A percentile compares a stretch with the other conserved stretches of the same genome.
phyloP scores from a whole-genome alignment of 495 filamentous ascomycete species.

The Talaromyces proteolyticus region DNA sequence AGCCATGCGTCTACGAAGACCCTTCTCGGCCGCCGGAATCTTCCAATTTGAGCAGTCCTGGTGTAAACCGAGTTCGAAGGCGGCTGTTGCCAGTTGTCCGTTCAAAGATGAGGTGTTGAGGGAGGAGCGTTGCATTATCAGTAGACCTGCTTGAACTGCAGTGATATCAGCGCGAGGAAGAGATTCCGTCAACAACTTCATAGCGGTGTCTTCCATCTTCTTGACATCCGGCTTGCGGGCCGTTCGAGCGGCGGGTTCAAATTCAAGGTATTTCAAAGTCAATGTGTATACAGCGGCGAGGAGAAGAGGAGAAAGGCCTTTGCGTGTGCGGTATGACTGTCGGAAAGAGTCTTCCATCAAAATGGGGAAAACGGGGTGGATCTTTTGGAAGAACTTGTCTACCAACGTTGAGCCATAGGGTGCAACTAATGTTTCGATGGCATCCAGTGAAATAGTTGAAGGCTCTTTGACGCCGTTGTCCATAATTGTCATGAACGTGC shows the following conservation, averaged over 20 bases:
- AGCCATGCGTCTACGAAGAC: conserved; percentile 50
- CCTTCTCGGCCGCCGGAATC: conserved; percentile 47
- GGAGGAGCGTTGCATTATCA: conserved; percentile 84
- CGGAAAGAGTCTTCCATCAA: conserved; percentile 82
- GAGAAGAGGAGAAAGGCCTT: conserved; percentile 74
- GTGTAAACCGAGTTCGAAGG: conserved; percentile 51
- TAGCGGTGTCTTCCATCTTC: conserved; percentile 71
- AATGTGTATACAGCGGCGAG: conserved; percentile 87
- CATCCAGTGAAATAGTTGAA: conserved; percentile 59
- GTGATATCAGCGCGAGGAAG: conserved; percentile 85
- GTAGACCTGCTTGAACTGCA: conserved; percentile 81
- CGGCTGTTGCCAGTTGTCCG: conserved; percentile 59
- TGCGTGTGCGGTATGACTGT: conserved; percentile 75
- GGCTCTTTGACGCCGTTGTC: conserved; percentile 28
- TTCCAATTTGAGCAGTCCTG: conserved; percentile 52
- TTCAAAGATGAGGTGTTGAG: conserved; percentile 83
- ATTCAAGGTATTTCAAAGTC: conserved; percentile 84
- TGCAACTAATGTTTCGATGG: conserved; percentile 76
- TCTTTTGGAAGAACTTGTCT: conserved; percentile 79
- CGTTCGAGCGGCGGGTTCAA: conserved; percentile 58
- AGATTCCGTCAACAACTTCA: conserved; percentile 65
- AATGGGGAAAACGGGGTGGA: conserved; percentile 89
- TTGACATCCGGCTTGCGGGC: conserved; percentile 65
- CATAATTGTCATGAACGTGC: conserved; percentile 70
- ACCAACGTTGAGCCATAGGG: conserved; percentile 77